These are phyloP conservation scores for Akanthomyces uredinophilus DNA, from an alignment of 2,329 filamentous ascomycete genomes.

Conservation along the genomic window DNA sequence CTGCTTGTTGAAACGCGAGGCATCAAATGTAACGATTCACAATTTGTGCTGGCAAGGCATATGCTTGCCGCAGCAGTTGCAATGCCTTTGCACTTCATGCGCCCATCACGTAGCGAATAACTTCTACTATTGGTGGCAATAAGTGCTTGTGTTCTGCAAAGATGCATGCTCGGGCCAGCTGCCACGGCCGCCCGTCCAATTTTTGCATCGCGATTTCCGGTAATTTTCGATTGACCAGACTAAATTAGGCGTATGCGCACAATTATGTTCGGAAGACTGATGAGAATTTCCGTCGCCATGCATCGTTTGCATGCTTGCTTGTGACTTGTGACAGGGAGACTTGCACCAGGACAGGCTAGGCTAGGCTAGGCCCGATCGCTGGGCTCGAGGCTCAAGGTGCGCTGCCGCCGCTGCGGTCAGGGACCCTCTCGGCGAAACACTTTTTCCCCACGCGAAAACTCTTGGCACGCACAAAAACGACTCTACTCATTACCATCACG, in stretches of 20 bases:
- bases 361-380: neutral
- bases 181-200: neutral
- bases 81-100: neutral
- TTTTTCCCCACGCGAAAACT: conserved; percentile 38
- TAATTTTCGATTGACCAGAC: neutral
- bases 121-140: too few relatives aligned
- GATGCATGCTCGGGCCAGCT: neutral
- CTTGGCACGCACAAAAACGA: conserved; percentile 43
- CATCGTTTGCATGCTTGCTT: neutral
- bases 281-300: neutral
- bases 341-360: neutral
- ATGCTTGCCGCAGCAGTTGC: neutral
- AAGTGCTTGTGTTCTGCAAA: neutral
- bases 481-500: conserved; percentile 16
- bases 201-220: neutral
- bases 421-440: conserved; percentile 24
- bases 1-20: neutral
- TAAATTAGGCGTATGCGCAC: neutral
- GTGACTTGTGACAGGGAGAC: neutral
- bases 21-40: conserved; percentile 2
- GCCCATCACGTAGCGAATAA: neutral
- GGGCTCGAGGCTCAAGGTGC: too few relatives aligned
- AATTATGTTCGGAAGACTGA: neutral
- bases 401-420: neutral
- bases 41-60: neutral